A percentile compares a stretch with the other conserved stretches of the same genome.
Conservation (phyloP, 2,329 filamentous ascomycete genomes). For the Parastagonospora avenae region DNA sequence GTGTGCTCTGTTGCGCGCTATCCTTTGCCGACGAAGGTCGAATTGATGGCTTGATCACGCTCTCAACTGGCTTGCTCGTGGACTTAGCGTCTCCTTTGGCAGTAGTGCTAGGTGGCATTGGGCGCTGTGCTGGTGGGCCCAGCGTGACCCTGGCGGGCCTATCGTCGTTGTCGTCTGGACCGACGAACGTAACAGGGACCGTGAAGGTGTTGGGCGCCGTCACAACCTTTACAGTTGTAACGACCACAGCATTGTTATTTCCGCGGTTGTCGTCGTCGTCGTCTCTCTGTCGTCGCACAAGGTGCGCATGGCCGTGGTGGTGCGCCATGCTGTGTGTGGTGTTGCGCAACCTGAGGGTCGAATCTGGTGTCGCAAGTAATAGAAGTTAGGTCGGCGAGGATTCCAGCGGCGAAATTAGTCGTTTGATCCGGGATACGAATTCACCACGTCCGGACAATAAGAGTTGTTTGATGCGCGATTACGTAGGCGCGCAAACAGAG, state of each 20-base stretch:
- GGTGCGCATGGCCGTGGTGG: conserved; percentile 33
- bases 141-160: conserved; percentile 15
- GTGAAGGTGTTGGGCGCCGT: conserved; percentile 59
- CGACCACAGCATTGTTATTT: conserved; percentile 29
- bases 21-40: conserved; percentile 14
- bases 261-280: conserved; percentile 17
- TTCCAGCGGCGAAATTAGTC: background rate
- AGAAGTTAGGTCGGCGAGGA: background rate
- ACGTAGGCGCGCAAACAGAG: conserved; percentile 27
- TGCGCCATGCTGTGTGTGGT: conserved; percentile 23
- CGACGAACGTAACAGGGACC: conserved; percentile 44
- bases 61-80: conserved; percentile 20
- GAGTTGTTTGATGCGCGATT: conserved; percentile 21
- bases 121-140: conserved; percentile 25
- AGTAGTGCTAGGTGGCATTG: conserved; percentile 16
- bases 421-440: conserved; percentile 7
- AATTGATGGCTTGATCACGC: conserved; percentile 25
- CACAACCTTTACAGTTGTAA: conserved; percentile 56
- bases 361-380: conserved; percentile 1
- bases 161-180: conserved; percentile 23
- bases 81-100: conserved; percentile 14
- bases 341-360: background rate
- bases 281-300: conserved; percentile 36
- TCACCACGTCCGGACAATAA: conserved; percentile 12
- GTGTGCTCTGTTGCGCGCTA: conserved; percentile 22